phyloP scores from a whole-genome alignment of 441 rosid species.

The Aleurites moluccanus region DNA sequence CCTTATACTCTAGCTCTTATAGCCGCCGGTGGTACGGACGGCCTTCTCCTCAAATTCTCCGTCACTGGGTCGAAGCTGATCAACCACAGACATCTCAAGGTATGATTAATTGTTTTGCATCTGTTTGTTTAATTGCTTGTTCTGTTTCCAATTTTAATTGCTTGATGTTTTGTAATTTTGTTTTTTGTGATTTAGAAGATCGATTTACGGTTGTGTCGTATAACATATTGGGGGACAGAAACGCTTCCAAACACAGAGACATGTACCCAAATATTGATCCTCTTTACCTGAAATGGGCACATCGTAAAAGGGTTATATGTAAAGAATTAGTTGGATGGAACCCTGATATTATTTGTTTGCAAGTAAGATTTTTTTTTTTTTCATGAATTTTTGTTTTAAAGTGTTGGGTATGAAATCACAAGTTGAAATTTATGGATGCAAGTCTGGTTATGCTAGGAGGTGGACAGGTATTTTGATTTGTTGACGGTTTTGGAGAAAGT shows the following conservation, averaged over 20 bases:
- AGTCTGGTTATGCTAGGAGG: conserved; percentile 49
- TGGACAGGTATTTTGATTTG: conserved; percentile 68
- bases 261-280: conserved; percentile 57
- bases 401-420: neutral
- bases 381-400: neutral
- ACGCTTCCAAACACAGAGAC: conserved; percentile 59
- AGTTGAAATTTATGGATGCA: conserved; percentile 21
- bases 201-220: conserved; percentile 62
- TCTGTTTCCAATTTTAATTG: too few species aligned
- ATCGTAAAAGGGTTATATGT: conserved; percentile 59
- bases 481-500: conserved; percentile 48
- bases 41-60: conserved; percentile 40
- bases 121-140: neutral
- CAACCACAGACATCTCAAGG: conserved; percentile 45
- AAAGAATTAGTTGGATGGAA: conserved; percentile 53
- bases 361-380: conserved; percentile 34
- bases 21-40: conserved; percentile 40
- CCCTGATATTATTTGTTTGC: conserved; percentile 76
- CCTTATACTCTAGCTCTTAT: conserved; percentile 23
- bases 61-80: conserved; percentile 65
- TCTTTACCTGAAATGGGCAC: conserved; percentile 53
- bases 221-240: conserved; percentile 68
- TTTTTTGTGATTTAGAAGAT: conserved; percentile 32
- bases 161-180: neutral
- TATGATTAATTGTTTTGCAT: neutral